Evolutionary conservation across 1,284 basidiomycete species (phyloP), one percentile per base, ranked within the genome.

Genomic region (Waitea zeae): DNA sequence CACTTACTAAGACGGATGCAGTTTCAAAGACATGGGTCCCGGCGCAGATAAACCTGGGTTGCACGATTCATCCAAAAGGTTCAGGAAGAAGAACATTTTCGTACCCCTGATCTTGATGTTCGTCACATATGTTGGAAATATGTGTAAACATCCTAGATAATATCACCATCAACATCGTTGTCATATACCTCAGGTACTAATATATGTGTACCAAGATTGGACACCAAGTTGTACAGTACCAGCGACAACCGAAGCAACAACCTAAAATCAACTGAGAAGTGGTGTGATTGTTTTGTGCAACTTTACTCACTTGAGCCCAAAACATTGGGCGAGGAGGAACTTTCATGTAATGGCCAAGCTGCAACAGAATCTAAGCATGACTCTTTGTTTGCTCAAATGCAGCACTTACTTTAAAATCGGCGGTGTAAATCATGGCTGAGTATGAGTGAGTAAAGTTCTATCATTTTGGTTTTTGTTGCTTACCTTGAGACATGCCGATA

Each of bases 271-370:
- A 12, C 42, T 37, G 26, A 44, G 27, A 11, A 36, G 38, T 14
- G 31, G 41, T 17, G 38, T 39, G 20, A 41, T 29, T 33, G 42
- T n/a, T 53, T 36, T 5, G 46, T 46, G 19, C 46, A 50, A 29
- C 49, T 39, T 6, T 53, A 30, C 41, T 52, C 49, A 41, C 49
- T 39, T 51, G 50, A 27, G 53, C 56, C 44, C 54, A 59, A 47
- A 81, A 73, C 64, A 80, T 73, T 5, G 60, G 49, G 34, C 61
- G 49, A 9, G 62, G 59, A 26, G 63, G 58, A 17, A 77, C 57
- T 50, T 79, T 78, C 74, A 78, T 78, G 53, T 78, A 77, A 42
- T 78, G 74, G 3, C 72, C 74, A 19, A 78, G 62, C 46, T 78
- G n/a, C n/a, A n/a, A n/a, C n/a, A n/a, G n/a, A n/a, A n/a, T n/a